Conservation (phyloP, 352 stramenopile species). For the Blastocystis sp. region DNA sequence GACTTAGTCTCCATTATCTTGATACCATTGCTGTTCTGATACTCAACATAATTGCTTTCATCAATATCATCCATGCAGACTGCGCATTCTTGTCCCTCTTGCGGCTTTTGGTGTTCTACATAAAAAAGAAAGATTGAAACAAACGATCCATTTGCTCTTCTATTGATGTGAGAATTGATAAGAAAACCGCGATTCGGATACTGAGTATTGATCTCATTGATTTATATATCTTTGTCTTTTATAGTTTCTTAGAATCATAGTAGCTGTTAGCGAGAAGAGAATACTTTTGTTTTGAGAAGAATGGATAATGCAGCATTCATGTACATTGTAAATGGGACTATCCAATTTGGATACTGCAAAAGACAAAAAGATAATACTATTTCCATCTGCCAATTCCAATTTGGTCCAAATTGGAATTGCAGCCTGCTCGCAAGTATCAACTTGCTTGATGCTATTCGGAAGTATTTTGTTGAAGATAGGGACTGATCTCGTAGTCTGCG, state of each 20-base stretch:
- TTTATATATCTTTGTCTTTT: too few species aligned
- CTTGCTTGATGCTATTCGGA: background rate
- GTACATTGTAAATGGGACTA: background rate
- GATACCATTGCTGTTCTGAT: slow-evolving; percentile 16
- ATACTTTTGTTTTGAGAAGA: too few species aligned
- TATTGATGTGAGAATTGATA: too few species aligned
- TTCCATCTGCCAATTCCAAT: background rate
- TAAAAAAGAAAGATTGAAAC: too few species aligned
- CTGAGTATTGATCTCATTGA: too few species aligned
- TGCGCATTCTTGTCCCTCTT: slow-evolving; percentile 20
- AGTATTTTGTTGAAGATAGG: background rate
- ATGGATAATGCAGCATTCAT: background rate
- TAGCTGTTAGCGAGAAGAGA: too few species aligned
- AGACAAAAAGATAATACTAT: background rate
- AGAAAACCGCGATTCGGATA: background rate
- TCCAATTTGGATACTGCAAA: background rate
- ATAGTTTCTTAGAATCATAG: too few species aligned
- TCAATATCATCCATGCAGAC: slow-evolving; percentile 28
- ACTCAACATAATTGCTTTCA: slow-evolving; percentile 55
- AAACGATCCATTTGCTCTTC: too few species aligned
- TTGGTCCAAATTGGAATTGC: background rate
- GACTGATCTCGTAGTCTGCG: background rate
- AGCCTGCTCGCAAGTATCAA: background rate
- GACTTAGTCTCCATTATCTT: background rate
- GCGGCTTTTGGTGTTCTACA: slow-evolving; percentile 48